Conservation (phyloP, 768 basidiomycete species). For the Calocybe cyanea region DNA sequence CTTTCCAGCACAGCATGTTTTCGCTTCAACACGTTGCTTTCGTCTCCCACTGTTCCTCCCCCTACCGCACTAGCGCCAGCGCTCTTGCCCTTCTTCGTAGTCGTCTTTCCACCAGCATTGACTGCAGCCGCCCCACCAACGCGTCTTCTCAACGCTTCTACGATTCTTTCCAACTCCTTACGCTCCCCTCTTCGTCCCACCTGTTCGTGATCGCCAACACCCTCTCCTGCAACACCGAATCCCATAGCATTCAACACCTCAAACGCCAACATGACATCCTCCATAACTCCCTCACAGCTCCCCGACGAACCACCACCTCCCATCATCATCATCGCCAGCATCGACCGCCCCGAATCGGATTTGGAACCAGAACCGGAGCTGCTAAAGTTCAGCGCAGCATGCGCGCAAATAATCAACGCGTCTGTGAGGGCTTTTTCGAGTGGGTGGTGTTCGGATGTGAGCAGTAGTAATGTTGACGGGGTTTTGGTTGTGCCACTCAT, state of each 20-base stretch:
- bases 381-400: slow-evolving; percentile 50
- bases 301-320: too few species aligned
- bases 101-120: too few species aligned
- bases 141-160: slow-evolving; percentile 22
- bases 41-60: slow-evolving; percentile 13
- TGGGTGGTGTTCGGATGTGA: slow-evolving; percentile 46
- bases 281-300: too few species aligned
- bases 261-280: slow-evolving; percentile 23
- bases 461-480: slow-evolving; percentile 20
- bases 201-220: slow-evolving; percentile 20
- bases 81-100: too few species aligned
- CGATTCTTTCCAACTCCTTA: slow-evolving; percentile 21
- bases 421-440: slow-evolving; percentile 63
- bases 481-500: slow-evolving; percentile 11
- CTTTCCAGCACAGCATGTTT: slow-evolving; percentile 22
- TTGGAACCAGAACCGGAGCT: too few species aligned
- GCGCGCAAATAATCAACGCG: slow-evolving; percentile 61
- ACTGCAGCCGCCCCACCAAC: slow-evolving; percentile 10
- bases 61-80: not conserved
- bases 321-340: too few species aligned
- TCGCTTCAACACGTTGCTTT: slow-evolving; percentile 25
- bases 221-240: not conserved
- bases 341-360: slow-evolving; percentile 11
- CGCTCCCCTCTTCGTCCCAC: slow-evolving; percentile 18
- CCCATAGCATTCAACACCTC: slow-evolving; percentile 20